Percentiles rank a stretch among this genome's conserved stretches.
These are phyloP conservation scores for Helianthus tuberosus DNA, from an alignment of 129 eudicot genomes.

Conservation along the genomic window DNA sequence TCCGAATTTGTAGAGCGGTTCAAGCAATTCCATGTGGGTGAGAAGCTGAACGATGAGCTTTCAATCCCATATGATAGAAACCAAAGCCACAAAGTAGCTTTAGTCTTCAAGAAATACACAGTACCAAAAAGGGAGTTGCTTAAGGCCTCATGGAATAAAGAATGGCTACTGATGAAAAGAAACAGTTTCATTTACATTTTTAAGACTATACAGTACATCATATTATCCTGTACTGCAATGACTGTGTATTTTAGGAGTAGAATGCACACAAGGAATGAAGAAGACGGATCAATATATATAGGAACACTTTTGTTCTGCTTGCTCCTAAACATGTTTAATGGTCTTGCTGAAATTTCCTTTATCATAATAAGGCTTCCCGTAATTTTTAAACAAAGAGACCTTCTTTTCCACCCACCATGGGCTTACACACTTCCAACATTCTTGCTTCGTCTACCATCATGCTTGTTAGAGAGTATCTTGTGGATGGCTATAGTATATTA, in stretches of 20 bases:
- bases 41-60: slow-evolving; percentile 51
- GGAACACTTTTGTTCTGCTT: slow-evolving; percentile 59
- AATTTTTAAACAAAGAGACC: slow-evolving; percentile 80
- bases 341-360: slow-evolving; percentile 69
- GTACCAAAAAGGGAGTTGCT: slow-evolving; percentile 60
- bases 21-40: slow-evolving; percentile 64
- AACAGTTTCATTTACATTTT: slow-evolving; percentile 70
- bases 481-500: slow-evolving; percentile 65
- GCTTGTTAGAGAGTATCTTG: slow-evolving; percentile 55
- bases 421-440: slow-evolving; percentile 68
- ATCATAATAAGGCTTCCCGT: slow-evolving; percentile 77
- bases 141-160: slow-evolving; percentile 69
- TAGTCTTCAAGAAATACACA: slow-evolving; percentile 52
- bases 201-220: slow-evolving; percentile 58
- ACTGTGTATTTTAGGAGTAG: slow-evolving; percentile 58
- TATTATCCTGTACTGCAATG: slow-evolving; percentile 48
- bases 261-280: slow-evolving; percentile 53
- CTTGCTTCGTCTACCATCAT: slow-evolving; percentile 61
- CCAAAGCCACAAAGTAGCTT: slow-evolving; percentile 61
- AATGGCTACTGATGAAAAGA: slow-evolving; percentile 75
- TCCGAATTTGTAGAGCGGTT: slow-evolving; percentile 50
- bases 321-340: slow-evolving; percentile 71
- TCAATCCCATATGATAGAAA: slow-evolving; percentile 61
- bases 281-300: slow-evolving; percentile 56
- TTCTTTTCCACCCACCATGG: slow-evolving; percentile 83